Conservation (phyloP, 306 rosid species). For the Ormosia semicastrata region DNA sequence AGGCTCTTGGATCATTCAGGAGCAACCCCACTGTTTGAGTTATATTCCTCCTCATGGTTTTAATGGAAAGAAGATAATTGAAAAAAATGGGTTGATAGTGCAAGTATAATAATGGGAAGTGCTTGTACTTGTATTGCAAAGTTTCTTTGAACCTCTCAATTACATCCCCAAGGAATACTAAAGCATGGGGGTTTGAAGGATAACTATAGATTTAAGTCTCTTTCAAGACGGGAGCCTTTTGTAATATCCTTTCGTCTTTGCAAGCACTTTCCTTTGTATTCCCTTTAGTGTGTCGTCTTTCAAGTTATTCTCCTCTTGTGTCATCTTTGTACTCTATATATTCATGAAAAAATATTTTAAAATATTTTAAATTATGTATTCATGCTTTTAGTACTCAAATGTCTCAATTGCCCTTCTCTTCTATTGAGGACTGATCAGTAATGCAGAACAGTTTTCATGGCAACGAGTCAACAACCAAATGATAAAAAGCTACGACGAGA, state of each 20-base stretch:
- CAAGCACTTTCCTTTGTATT: slow-evolving; percentile 7
- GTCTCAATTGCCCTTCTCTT: no score
- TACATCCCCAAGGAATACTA: not conserved
- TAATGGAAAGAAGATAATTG: not conserved
- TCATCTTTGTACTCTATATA: not conserved
- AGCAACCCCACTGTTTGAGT: slow-evolving; percentile 46
- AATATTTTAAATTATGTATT: not conserved
- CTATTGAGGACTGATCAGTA: not conserved
- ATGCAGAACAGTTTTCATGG: not conserved
- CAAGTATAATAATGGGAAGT: not conserved
- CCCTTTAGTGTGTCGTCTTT: no score
- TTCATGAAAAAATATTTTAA: not conserved
- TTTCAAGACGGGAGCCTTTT: slow-evolving; percentile 27
- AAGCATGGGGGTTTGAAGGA: not conserved
- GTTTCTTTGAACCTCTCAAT: not conserved
- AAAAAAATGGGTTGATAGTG: not conserved
- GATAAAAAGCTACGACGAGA: not conserved
- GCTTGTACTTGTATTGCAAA: not conserved
- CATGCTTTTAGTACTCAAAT: not conserved
- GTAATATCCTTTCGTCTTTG: slow-evolving; percentile 21
- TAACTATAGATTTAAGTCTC: not conserved
- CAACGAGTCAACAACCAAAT: not conserved
- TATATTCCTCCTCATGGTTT: not conserved
- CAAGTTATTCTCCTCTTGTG: no score
- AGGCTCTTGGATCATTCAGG: slow-evolving; percentile 77